Percentiles rank a stretch among this genome's conserved stretches.
phyloP scores from a whole-genome alignment of 192 early-diverging fungal genomes.

The Coemansia sp. region DNA sequence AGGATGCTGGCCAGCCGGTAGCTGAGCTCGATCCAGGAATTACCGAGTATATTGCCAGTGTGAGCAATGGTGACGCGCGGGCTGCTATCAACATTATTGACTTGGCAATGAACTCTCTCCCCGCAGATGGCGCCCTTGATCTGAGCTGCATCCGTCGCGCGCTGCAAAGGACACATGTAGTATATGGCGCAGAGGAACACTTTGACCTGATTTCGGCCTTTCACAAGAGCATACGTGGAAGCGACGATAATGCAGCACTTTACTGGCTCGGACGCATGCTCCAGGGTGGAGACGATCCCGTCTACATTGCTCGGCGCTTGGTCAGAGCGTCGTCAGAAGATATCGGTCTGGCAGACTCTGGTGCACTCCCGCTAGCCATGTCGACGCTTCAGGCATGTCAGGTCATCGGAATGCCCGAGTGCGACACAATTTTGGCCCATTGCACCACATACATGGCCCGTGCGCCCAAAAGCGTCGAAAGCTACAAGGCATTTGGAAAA shows the following conservation, averaged over 20 bases:
- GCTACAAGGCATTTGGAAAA: slow-evolving; percentile 72
- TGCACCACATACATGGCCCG: slow-evolving; percentile 75
- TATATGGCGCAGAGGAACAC: slow-evolving; percentile 87
- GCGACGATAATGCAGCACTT: slow-evolving; percentile 72
- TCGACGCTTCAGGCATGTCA: slow-evolving; percentile 82
- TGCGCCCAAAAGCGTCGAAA: slow-evolving; percentile 79
- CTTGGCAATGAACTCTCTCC: slow-evolving; percentile 32
- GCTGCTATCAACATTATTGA: slow-evolving; percentile 37
- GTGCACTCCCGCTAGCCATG: slow-evolving; percentile 71
- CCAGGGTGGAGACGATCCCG: slow-evolving; percentile 84
- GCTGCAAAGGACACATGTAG: slow-evolving; percentile 76
- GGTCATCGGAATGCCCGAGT: slow-evolving; percentile 90
- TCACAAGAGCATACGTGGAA: slow-evolving; percentile 87
- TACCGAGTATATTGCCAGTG: slow-evolving; percentile 54
- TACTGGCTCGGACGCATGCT: slow-evolving; percentile 94
- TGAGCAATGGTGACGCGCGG: slow-evolving; percentile 77
- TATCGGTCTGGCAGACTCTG: slow-evolving; percentile 81
- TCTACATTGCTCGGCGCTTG: slow-evolving; percentile 81
- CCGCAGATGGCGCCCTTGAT: slow-evolving; percentile 26
- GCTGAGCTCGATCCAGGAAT: slow-evolving; percentile 40
- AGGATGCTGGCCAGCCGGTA: slow-evolving; percentile 21
- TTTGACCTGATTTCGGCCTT: slow-evolving; percentile 88
- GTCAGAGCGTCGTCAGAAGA: slow-evolving; percentile 85
- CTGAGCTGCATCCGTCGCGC: slow-evolving; percentile 64
- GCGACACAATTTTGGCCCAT: slow-evolving; percentile 81